Percentiles rank a stretch among this genome's conserved stretches.
Conservation (phyloP, 345 rosid genomes). For the Citrus cavaleriei region DNA sequence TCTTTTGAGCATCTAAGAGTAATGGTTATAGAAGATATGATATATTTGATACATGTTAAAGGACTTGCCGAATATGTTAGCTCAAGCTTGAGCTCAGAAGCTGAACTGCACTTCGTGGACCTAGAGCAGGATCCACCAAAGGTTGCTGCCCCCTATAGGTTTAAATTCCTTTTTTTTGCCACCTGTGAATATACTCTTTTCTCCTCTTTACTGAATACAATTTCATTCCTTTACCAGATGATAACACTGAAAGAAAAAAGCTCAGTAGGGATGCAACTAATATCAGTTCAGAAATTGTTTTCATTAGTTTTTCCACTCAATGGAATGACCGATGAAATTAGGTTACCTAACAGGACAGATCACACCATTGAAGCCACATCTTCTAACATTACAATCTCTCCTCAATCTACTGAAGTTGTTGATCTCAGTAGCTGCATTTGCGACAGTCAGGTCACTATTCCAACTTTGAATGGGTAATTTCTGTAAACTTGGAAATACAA, state of each 20-base stretch:
- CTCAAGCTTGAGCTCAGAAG: constrained; percentile 55
- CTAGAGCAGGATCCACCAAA: constrained; percentile 88
- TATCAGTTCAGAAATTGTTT: constrained; percentile 55
- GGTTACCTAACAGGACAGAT: constrained; percentile 18
- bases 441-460: constrained; percentile 69
- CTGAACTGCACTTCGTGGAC: constrained; percentile 52
- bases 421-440: constrained; percentile 77
- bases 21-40: constrained; percentile 87
- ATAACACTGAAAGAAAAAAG: constrained; percentile 39
- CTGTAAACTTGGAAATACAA: neutral
- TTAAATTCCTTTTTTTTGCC: constrained; percentile 4
- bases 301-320: constrained; percentile 39
- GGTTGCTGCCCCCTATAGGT: constrained; percentile 34
- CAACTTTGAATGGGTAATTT: constrained; percentile 81
- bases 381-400: constrained; percentile 24
- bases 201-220: neutral
- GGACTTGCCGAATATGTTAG: constrained; percentile 52
- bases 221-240: constrained; percentile 47
- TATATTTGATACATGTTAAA: constrained; percentile 63
- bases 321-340: constrained; percentile 23
- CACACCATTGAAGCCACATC: constrained; percentile 12
- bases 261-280: constrained; percentile 44
- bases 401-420: constrained; percentile 44
- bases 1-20: constrained; percentile 57
- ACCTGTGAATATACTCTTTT: neutral